A percentile compares a stretch with the other conserved stretches of the same genome.
Conservation (phyloP, 345 rosid genomes). For the Diplotaxis tenuifolia region DNA sequence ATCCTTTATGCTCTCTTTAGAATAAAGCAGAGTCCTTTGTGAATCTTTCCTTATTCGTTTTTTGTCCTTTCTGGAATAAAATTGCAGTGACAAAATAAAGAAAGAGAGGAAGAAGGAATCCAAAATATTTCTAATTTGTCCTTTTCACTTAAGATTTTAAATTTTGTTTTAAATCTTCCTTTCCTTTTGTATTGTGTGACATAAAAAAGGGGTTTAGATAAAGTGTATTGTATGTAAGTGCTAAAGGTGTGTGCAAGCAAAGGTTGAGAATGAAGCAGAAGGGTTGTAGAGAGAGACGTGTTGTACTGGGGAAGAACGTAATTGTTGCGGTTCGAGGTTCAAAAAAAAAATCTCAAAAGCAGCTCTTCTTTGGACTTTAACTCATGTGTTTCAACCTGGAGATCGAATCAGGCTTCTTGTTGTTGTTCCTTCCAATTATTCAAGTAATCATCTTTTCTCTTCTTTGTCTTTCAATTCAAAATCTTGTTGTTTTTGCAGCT, state of each 20-base stretch:
- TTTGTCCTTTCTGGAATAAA: background rate
- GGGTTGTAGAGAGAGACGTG: slow-evolving; percentile 48
- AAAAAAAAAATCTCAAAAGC: slow-evolving; percentile 76
- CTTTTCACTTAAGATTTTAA: background rate
- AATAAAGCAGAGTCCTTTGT: slow-evolving; percentile 38
- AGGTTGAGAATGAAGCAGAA: slow-evolving; percentile 47
- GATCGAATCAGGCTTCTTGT: slow-evolving; percentile 79
- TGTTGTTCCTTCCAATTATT: no score
- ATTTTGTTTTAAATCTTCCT: background rate
- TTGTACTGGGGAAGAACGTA: slow-evolving; percentile 60
- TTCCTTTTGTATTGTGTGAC: no score
- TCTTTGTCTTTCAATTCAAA: slow-evolving; percentile 12
- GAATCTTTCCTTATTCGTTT: slow-evolving; percentile 33
- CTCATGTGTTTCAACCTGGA: slow-evolving; percentile 91
- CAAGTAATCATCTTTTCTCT: slow-evolving; percentile 46
- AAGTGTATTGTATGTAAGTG: slow-evolving; percentile 31
- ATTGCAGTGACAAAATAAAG: slow-evolving; percentile 15
- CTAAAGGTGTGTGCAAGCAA: slow-evolving; percentile 11
- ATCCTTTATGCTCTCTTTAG: slow-evolving; percentile 35
- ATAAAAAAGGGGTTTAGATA: slow-evolving; percentile 40
- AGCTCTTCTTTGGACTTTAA: slow-evolving; percentile 88
- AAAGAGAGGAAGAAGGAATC: slow-evolving; percentile 23
- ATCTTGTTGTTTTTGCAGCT: background rate
- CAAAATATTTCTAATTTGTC: slow-evolving; percentile 31
- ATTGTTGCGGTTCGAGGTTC: slow-evolving; percentile 84